Evolutionary conservation across 1,284 basidiomycete genomes (phyloP), one percentile per base, ranked within the genome.

Genomic region (Mycena citricolor): DNA sequence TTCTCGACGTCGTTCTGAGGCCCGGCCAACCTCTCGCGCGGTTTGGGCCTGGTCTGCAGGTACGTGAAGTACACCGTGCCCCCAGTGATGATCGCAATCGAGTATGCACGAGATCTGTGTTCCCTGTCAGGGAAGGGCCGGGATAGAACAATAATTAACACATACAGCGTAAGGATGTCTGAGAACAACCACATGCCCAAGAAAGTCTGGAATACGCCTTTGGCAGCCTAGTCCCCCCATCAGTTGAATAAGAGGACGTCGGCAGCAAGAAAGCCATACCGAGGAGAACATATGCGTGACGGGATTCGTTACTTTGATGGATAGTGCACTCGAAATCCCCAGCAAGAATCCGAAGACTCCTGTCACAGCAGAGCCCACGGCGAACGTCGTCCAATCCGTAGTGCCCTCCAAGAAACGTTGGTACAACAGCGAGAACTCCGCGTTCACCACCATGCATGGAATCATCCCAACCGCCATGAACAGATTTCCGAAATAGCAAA

Each of bases 231-330:
- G 8, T 13, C n/a, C 12, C 11, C 6, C 12, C 4, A 11, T 11
- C 20, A 7, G 19, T 26, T 19, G 8, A 14, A 8, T 19, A 17
- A 28, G 11, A 8, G 13, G 21, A 21, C 16, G 16, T 12, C 8
- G 25, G 12, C 44, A 43, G 25, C 29, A 36, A 22, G 25, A 23
- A 42, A 26, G 23, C 69, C 76, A 61, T 43, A 77, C 76, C 57
- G 71, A 74, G 13, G 75, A 77, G 59, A 79, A 77, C 77, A 80
- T 80, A 54, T 79, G 77, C 5, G 77, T 79, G 43, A 79, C 62
- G 4, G 77, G 76, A 54, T 71, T 76, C 12, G 77, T 80, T 34
- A 78, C 68, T 57, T 79, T 79, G 60, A 80, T 76, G 50, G 73
- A 76, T 22, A 79, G 62, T 50, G 78, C 59, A 8, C 74, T 71